Percentiles rank a stretch among this genome's conserved stretches.
Conservation (phyloP, 441 rosid genomes). For the Capsella rubella region DNA sequence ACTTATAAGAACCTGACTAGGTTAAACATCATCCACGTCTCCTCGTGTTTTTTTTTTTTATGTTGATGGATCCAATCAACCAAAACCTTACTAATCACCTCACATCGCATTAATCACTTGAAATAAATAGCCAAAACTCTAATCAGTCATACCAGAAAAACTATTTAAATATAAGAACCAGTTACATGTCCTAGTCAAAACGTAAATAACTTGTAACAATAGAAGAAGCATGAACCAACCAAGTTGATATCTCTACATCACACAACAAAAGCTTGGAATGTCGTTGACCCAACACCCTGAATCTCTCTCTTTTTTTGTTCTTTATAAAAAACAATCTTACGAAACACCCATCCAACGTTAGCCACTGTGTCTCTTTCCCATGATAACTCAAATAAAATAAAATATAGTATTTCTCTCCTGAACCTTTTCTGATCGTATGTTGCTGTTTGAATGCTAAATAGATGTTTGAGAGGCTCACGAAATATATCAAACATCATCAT, state of each 20-base stretch:
- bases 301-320: not conserved
- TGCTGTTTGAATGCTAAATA: constrained; percentile 5
- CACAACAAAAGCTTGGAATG: constrained; percentile 39
- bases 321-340: not conserved
- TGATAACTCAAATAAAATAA: not conserved
- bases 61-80: not conserved
- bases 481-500: constrained; percentile 16
- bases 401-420: constrained; percentile 20
- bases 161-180: not conserved
- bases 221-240: constrained; percentile 42
- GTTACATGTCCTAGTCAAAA: not conserved
- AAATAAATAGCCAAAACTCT: not conserved
- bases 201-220: constrained; percentile 26
- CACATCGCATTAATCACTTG: not conserved
- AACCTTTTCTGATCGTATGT: constrained; percentile 17
- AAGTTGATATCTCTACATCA: constrained; percentile 40
- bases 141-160: not conserved
- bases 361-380: constrained; percentile 38
- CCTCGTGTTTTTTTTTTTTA: constrained; percentile 1
- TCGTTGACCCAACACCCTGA: constrained; percentile 39
- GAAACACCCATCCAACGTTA: constrained; percentile 31
- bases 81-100: constrained; percentile 4
- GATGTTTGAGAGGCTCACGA: not conserved
- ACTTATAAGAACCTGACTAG: not conserved
- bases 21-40: constrained; percentile 20